phyloP scores from a whole-genome alignment of 495 filamentous ascomycete genomes.

The Podospora bellae-mahoneyi region DNA sequence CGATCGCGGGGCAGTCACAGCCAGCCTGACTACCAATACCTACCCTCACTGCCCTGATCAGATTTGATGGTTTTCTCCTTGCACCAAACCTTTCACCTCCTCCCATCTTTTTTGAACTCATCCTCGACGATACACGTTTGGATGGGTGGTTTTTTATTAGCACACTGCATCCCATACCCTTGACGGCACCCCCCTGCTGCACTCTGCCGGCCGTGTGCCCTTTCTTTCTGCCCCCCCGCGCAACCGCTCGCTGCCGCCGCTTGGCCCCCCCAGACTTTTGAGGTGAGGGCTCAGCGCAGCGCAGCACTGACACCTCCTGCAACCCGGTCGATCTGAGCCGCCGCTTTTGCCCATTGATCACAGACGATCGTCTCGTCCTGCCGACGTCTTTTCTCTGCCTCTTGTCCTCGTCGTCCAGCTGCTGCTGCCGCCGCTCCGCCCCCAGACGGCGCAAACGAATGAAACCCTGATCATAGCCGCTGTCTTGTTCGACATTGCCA shows the following conservation, averaged over 20 bases:
- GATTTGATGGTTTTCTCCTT: not conserved
- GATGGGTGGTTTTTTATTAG: not conserved
- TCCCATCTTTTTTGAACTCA: not conserved
- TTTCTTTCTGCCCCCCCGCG: not conserved
- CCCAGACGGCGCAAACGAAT: slow-evolving; percentile 36
- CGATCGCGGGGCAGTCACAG: not conserved
- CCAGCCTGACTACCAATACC: too few relatives aligned
- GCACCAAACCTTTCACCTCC: too few relatives aligned
- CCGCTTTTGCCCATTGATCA: slow-evolving; percentile 26
- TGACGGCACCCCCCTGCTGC: not conserved
- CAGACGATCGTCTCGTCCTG: slow-evolving; percentile 27
- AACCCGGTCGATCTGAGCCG: slow-evolving; percentile 23
- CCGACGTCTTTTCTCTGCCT: slow-evolving; percentile 14
- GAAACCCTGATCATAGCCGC: slow-evolving; percentile 46
- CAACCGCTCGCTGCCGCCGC: slow-evolving; percentile 16
- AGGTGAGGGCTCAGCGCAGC: not conserved
- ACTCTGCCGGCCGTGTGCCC: slow-evolving; percentile 9
- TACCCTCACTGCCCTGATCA: too few relatives aligned
- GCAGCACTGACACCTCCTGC: slow-evolving; percentile 22
- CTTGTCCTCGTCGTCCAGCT: slow-evolving; percentile 17
- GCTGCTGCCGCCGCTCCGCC: slow-evolving; percentile 22
- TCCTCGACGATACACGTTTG: not conserved
- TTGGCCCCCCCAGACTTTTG: slow-evolving; percentile 13
- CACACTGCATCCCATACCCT: not conserved
- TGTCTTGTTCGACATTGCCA: slow-evolving; percentile 38